Conservation (phyloP, 2,329 filamentous ascomycete genomes). For the Ophiobolus disseminans region DNA sequence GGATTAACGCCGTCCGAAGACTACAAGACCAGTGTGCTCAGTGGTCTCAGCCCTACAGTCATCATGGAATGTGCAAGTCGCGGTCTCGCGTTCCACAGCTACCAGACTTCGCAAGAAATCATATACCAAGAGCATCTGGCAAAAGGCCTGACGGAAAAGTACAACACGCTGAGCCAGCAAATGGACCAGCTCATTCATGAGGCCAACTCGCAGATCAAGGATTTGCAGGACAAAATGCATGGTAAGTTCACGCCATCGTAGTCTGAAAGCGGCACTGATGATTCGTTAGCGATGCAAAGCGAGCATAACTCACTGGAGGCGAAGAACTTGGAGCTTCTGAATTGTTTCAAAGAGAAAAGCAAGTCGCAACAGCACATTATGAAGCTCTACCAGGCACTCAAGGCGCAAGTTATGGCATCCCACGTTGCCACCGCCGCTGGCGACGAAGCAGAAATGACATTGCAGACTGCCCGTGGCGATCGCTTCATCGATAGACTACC, state of each 20-base stretch:
- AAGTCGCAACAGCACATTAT: slow-evolving; percentile 73
- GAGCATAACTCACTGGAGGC: slow-evolving; percentile 69
- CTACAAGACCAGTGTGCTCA: slow-evolving; percentile 86
- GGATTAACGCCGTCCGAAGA: slow-evolving; percentile 82
- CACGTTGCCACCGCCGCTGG: slow-evolving; percentile 64
- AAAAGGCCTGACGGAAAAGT: slow-evolving; percentile 76
- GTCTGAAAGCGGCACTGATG: not conserved
- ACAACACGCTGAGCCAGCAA: slow-evolving; percentile 67
- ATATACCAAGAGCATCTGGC: slow-evolving; percentile 79
- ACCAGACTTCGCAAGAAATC: slow-evolving; percentile 84
- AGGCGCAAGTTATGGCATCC: slow-evolving; percentile 61
- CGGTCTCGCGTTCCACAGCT: slow-evolving; percentile 83
- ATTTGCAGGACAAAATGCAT: slow-evolving; percentile 68
- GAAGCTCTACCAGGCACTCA: slow-evolving; percentile 64
- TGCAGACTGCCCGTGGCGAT: slow-evolving; percentile 37
- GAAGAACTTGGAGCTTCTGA: slow-evolving; percentile 75
- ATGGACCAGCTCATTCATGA: slow-evolving; percentile 77
- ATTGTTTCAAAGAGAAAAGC: slow-evolving; percentile 73
- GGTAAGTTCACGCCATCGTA: slow-evolving; percentile 53
- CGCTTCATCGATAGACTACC: slow-evolving; percentile 41
- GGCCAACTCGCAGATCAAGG: slow-evolving; percentile 74
- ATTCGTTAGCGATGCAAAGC: slow-evolving; percentile 60
- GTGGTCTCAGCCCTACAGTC: slow-evolving; percentile 78
- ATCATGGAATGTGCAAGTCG: slow-evolving; percentile 88
- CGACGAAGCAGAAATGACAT: slow-evolving; percentile 49